These are phyloP conservation scores for Ogataea saltuana DNA, from an alignment of 805 yeast genomes.

Conservation along the genomic window DNA sequence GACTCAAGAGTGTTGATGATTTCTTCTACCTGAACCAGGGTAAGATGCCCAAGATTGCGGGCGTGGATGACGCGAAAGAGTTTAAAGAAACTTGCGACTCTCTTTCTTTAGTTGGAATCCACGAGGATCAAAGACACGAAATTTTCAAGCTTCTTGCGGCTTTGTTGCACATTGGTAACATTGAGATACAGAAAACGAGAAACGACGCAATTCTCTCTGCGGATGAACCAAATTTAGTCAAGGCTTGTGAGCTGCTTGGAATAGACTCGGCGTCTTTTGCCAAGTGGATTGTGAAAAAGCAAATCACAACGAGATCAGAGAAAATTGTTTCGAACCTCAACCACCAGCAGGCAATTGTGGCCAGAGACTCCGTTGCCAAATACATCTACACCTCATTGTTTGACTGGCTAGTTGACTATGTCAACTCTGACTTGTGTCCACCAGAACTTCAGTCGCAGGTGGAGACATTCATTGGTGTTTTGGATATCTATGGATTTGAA, in stretches of 20 bases:
- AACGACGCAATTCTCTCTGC: slow-evolving; percentile 77
- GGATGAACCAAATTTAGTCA: slow-evolving; percentile 82
- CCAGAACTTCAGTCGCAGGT: slow-evolving; percentile 61
- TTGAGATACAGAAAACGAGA: slow-evolving; percentile 80
- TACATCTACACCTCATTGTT: slow-evolving; percentile 89
- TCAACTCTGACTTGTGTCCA: slow-evolving; percentile 80
- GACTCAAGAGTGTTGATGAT: slow-evolving; percentile 64
- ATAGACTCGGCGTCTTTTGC: slow-evolving; percentile 72
- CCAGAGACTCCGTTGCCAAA: slow-evolving; percentile 96
- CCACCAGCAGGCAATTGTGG: slow-evolving; percentile 81
- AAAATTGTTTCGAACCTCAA: slow-evolving; percentile 83
- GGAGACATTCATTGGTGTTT: slow-evolving; percentile 85
- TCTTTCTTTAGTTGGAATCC: slow-evolving; percentile 74
- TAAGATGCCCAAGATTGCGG: slow-evolving; percentile 64
- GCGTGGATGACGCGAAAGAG: slow-evolving; percentile 82
- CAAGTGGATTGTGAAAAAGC: slow-evolving; percentile 92
- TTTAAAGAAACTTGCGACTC: slow-evolving; percentile 77
- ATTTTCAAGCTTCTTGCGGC: slow-evolving; percentile 85
- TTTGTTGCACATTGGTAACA: slow-evolving; percentile 88
- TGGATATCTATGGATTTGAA: slow-evolving; percentile 97
- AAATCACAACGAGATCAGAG: slow-evolving; percentile 88
- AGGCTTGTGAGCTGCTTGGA: slow-evolving; percentile 83
- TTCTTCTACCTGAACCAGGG: slow-evolving; percentile 89
- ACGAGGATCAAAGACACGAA: slow-evolving; percentile 54
- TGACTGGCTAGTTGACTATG: slow-evolving; percentile 90